Evolutionary conservation across 2,329 filamentous ascomycete species (phyloP).

Genomic region (Alternaria hordeiaustralica): DNA sequence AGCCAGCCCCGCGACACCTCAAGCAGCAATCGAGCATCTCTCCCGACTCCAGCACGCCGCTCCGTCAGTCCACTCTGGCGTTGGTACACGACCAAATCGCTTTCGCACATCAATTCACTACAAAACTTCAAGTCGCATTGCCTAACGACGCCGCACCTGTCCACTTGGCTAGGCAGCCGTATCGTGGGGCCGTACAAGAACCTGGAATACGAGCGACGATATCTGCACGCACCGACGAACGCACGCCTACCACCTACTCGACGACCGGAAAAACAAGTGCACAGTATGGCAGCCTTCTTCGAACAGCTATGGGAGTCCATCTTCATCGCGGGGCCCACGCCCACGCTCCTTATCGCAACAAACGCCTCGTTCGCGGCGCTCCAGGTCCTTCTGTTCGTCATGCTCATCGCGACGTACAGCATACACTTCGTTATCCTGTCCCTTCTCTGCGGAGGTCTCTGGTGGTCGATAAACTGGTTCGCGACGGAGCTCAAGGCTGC

Average conservation of each 20-base stretch:
- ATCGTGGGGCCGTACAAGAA: slow-evolving; percentile 19
- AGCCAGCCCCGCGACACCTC: slow-evolving; percentile 29
- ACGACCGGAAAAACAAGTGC: neutral
- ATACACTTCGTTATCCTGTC: slow-evolving; percentile 89
- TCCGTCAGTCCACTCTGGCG: slow-evolving; percentile 21
- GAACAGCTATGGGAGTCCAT: slow-evolving; percentile 87
- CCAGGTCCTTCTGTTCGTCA: slow-evolving; percentile 75
- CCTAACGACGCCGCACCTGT: slow-evolving; percentile 11
- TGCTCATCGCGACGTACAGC: slow-evolving; percentile 83
- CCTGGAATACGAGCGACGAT: neutral
- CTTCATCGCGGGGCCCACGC: slow-evolving; percentile 91
- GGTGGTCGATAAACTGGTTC: slow-evolving; percentile 98
- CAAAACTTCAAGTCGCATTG: slow-evolving; percentile 15
- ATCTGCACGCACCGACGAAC: slow-evolving; percentile 11
- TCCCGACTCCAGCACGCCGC: slow-evolving; percentile 14
- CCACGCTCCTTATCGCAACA: slow-evolving; percentile 84
- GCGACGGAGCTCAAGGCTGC: slow-evolving; percentile 67
- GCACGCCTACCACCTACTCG: neutral
- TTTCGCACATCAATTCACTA: slow-evolving; percentile 3
- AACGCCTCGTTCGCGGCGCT: slow-evolving; percentile 88
- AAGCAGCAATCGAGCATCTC: slow-evolving; percentile 15
- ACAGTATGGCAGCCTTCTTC: slow-evolving; percentile 60
- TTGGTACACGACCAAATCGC: slow-evolving; percentile 19
- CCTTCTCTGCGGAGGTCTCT: slow-evolving; percentile 77
- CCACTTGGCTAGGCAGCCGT: slow-evolving; percentile 32